phyloP scores from a whole-genome alignment of 2,329 filamentous ascomycete genomes.

The Gaeumannomyces sp. region DNA sequence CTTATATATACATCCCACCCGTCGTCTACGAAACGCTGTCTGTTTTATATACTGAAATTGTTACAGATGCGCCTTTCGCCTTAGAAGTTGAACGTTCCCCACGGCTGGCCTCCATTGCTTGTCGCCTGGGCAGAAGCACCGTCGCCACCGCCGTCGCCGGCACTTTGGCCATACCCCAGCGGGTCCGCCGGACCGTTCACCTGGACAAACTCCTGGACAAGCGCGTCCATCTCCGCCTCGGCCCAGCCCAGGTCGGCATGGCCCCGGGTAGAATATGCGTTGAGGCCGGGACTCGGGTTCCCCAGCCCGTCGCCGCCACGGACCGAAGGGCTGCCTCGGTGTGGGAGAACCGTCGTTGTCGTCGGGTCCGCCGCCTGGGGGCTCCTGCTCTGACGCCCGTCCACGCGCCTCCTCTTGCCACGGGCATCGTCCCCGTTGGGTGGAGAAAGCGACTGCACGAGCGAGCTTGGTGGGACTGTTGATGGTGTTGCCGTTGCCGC shows the following conservation, averaged over 20 bases:
- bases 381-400: neutral
- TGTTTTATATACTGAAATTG: too few relatives aligned
- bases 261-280: neutral
- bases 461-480: too few relatives aligned
- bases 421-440: neutral
- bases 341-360: neutral
- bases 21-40: too few relatives aligned
- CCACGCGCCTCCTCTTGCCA: neutral
- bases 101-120: neutral
- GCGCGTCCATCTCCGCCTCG: neutral
- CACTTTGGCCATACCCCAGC: neutral
- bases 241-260: neutral
- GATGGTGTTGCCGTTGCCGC: neutral
- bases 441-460: too few relatives aligned
- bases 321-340: neutral
- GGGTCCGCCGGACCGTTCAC: neutral
- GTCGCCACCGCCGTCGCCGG: too few relatives aligned
- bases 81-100: neutral
- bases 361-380: neutral
- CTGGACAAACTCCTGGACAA: neutral
- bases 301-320: neutral
- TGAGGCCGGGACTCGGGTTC: neutral
- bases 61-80: neutral
- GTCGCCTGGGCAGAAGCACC: neutral
- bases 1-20: too few relatives aligned